These are phyloP conservation scores for Cyclaneusma minus DNA, from an alignment of 2,329 filamentous ascomycete genomes.

Conservation along the genomic window DNA sequence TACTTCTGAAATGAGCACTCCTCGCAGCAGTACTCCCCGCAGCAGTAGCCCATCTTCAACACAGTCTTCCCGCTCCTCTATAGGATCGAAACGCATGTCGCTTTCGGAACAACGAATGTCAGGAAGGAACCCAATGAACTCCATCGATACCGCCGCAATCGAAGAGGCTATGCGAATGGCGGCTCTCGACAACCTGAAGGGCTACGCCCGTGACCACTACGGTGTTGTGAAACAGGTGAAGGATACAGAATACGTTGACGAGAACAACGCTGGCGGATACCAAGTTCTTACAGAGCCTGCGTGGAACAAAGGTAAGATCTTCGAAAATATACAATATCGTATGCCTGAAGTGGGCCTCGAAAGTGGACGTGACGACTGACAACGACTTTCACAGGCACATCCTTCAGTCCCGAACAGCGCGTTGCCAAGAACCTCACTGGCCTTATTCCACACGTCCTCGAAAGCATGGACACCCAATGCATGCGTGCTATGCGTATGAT, in stretches of 20 bases:
- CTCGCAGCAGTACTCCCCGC: no score
- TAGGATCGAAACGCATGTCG: no score
- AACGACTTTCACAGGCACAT: conserved; percentile 31
- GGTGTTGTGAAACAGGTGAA: conserved; percentile 37
- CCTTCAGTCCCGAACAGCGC: conserved; percentile 49
- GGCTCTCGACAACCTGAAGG: conserved; percentile 41
- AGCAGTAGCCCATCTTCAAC: no score
- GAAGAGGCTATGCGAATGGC: conserved; percentile 45
- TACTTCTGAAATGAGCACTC: no score
- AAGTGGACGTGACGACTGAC: conserved; percentile 2
- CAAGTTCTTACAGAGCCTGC: conserved; percentile 45
- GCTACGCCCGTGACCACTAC: conserved; percentile 41
- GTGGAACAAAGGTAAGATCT: conserved; percentile 45
- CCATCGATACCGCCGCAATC: conserved; percentile 38
- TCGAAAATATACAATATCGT: conserved; percentile 4
- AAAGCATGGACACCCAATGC: conserved; percentile 43
- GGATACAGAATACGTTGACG: conserved; percentile 35
- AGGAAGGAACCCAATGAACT: conserved; percentile 33
- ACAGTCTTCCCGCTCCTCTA: no score
- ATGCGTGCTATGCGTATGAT: conserved; percentile 61
- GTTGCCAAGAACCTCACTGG: conserved; percentile 49
- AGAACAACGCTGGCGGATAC: conserved; percentile 38
- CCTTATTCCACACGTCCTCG: conserved; percentile 47
- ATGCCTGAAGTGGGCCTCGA: conserved; percentile 5
- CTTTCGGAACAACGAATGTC: no score